These are phyloP conservation scores for Amphibolis antarctica DNA, from an alignment of 106 monocot genomes.

Conservation along the genomic window DNA sequence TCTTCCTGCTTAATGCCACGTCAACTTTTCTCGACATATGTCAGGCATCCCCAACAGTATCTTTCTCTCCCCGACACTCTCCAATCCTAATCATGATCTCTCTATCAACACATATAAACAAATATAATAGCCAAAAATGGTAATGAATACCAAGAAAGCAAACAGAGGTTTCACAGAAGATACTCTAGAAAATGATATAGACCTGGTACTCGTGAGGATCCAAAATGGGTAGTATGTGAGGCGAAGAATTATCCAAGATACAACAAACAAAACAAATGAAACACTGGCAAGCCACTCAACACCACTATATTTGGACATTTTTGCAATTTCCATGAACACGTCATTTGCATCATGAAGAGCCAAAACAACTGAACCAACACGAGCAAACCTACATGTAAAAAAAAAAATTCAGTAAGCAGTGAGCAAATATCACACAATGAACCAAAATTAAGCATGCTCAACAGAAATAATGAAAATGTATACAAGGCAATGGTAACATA, in stretches of 20 bases:
- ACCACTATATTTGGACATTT: constrained; percentile 86
- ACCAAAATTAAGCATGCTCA: not conserved
- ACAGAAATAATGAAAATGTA: too few species aligned
- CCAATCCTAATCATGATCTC: too few species aligned
- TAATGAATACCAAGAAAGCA: too few species aligned
- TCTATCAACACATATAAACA: too few species aligned
- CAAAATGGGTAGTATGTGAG: constrained; percentile 80
- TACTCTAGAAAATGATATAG: not conserved
- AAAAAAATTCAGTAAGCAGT: not conserved
- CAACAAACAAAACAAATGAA: constrained; percentile 58
- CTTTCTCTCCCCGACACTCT: too few species aligned
- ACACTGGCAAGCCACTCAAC: constrained; percentile 43
- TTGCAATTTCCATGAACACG: constrained; percentile 79
- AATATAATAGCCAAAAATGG: too few species aligned
- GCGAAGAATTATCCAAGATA: constrained; percentile 67
- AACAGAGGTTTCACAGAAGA: too few species aligned
- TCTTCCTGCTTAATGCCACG: too few species aligned
- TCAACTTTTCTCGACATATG: too few species aligned
- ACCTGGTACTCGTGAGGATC: constrained; percentile 91
- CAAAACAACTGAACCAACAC: constrained; percentile 83
- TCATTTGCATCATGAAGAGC: constrained; percentile 95
- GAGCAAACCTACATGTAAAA: constrained; percentile 56
- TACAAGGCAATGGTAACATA: too few species aligned
- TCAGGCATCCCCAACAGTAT: too few species aligned
- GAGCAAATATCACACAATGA: not conserved